Percentiles rank a stretch among this genome's conserved stretches.
phyloP scores from a whole-genome alignment of 75 land plant species.

The Ceratopteris richardii region DNA sequence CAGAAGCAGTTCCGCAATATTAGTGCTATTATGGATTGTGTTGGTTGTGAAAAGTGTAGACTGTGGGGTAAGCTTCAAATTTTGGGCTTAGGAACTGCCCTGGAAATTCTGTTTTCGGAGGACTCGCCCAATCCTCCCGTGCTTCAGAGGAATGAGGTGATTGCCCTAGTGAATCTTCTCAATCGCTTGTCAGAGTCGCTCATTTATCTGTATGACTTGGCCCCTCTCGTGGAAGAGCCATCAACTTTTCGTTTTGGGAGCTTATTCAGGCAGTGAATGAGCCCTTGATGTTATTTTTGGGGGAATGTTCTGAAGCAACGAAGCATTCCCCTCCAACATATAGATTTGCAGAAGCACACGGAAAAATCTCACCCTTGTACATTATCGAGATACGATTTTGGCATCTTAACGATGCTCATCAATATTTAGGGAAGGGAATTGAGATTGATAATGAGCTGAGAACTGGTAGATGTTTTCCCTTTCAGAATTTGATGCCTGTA shows the following conservation, averaged over 20 bases:
- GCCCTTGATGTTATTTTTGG: no score
- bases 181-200: constrained; percentile 80
- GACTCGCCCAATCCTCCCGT: constrained; percentile 28
- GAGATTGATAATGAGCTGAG: no score
- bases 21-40: constrained; percentile 95
- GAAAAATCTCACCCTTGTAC: no score
- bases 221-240: constrained; percentile 25
- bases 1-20: constrained; percentile 88
- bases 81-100: constrained; percentile 89
- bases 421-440: no score
- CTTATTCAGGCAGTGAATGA: no score
- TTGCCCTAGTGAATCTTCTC: constrained; percentile 76
- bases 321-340: no score
- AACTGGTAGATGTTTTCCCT: no score
- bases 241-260: neutral
- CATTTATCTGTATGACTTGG: constrained; percentile 49
- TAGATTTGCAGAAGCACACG: no score
- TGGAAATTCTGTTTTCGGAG: constrained; percentile 81
- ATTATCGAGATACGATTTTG: no score
- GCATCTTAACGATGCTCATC: no score
- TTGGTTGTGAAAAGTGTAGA: constrained; percentile 95
- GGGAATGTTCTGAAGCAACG: no score
- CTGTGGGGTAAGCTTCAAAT: constrained; percentile 98
- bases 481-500: no score
- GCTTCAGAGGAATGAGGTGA: constrained; percentile 91